phyloP scores from a whole-genome alignment of 176 grass and related monocot species.

The Rhynchospora breviuscula region DNA sequence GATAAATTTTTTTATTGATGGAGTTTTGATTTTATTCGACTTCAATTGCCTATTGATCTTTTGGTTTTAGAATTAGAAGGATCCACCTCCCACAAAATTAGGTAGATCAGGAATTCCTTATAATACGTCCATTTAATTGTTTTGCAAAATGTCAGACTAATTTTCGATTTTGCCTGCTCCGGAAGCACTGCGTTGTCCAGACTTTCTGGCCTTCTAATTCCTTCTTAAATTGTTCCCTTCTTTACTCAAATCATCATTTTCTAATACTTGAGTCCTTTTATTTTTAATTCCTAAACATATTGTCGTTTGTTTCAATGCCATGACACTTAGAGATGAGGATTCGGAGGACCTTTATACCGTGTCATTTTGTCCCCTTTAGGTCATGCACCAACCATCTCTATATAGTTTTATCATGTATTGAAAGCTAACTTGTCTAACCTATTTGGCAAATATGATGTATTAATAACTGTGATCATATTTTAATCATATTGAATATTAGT shows the following conservation, averaged over 20 bases:
- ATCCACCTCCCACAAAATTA: background rate
- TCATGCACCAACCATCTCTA: background rate
- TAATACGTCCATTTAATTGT: background rate
- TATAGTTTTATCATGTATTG: no score
- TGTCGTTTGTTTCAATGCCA: conserved; percentile 4
- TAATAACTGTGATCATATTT: no score
- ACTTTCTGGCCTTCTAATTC: background rate
- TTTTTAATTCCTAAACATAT: background rate
- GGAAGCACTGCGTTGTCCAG: background rate
- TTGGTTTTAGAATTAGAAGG: background rate
- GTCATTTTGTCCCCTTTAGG: background rate
- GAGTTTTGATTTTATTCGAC: no score
- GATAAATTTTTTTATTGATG: no score
- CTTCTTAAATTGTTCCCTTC: background rate
- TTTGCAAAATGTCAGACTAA: background rate
- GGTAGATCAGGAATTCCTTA: background rate
- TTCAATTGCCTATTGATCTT: background rate
- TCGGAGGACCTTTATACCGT: background rate
- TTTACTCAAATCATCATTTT: background rate
- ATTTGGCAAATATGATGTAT: no score
- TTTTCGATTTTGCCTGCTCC: background rate
- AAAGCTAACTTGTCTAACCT: no score
- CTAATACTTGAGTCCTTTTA: background rate
- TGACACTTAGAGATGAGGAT: background rate
- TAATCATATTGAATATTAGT: no score